A percentile compares a stretch with the other conserved stretches of the same genome.
phyloP scores from a whole-genome alignment of 1,284 basidiomycete genomes.

The Boletus hoseneyae region DNA sequence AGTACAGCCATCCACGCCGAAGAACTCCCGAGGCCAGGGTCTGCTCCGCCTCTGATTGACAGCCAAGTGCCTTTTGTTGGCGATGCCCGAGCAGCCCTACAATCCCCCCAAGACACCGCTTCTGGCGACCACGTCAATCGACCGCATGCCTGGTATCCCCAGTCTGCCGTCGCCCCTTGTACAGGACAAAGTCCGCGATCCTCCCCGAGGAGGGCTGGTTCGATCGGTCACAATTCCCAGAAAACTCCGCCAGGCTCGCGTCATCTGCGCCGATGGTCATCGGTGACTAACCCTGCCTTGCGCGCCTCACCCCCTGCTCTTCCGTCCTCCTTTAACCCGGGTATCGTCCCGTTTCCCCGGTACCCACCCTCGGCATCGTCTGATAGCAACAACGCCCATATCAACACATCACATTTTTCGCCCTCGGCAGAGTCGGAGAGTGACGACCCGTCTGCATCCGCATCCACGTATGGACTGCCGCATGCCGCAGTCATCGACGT shows the following conservation, averaged over 20 bases:
- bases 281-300: slow-evolving; percentile 30
- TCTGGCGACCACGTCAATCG: slow-evolving; percentile 18
- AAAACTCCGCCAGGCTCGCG: slow-evolving; percentile 29
- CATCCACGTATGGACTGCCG: slow-evolving; percentile 11
- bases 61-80: slow-evolving; percentile 28
- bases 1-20: slow-evolving; percentile 22
- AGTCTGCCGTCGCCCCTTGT: slow-evolving; percentile 9
- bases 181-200: slow-evolving; percentile 31
- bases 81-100: slow-evolving; percentile 24
- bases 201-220: slow-evolving; percentile 33
- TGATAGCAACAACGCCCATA: neutral
- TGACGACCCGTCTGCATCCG: slow-evolving; percentile 15
- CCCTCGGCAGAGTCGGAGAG: slow-evolving; percentile 27
- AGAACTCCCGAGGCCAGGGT: slow-evolving; percentile 28
- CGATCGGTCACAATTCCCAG: slow-evolving; percentile 33
- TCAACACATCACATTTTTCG: slow-evolving; percentile 18
- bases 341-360: slow-evolving; percentile 18
- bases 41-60: slow-evolving; percentile 31
- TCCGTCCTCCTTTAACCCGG: slow-evolving; percentile 15
- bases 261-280: slow-evolving; percentile 33
- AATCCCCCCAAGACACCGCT: slow-evolving; percentile 14
- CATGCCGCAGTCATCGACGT: slow-evolving; percentile 22
- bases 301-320: slow-evolving; percentile 25
- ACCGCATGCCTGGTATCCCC: slow-evolving; percentile 27
- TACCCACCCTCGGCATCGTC: slow-evolving; percentile 8